A percentile compares a stretch with the other conserved stretches of the same genome.
phyloP scores from a whole-genome alignment of 2,329 filamentous ascomycete genomes.

The Fusarium verrucosum region DNA sequence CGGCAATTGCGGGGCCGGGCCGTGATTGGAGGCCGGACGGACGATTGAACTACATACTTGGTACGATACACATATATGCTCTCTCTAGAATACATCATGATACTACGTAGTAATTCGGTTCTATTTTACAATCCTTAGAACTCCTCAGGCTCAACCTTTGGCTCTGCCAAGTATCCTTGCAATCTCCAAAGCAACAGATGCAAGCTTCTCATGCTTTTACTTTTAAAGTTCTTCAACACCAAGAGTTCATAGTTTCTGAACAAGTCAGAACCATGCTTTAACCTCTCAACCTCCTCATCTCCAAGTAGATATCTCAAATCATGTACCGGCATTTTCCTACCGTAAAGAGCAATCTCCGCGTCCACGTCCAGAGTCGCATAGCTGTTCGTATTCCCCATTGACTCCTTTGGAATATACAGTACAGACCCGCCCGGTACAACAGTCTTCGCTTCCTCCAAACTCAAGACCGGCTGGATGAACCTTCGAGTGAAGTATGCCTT shows the following conservation, averaged over 20 bases:
- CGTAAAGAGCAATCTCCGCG: conserved; percentile 47
- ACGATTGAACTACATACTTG: background rate
- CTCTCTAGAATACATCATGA: background rate
- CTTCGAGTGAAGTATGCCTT: conserved; percentile 45
- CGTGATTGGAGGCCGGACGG: conserved; percentile 9
- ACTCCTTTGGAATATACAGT: conserved; percentile 52
- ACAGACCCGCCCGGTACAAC: conserved; percentile 57
- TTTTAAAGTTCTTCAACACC: conserved; percentile 53
- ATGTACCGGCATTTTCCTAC: conserved; percentile 59
- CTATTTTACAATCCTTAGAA: conserved; percentile 1
- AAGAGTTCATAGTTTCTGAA: conserved; percentile 54
- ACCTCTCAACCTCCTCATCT: conserved; percentile 51
- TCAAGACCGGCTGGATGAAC: conserved; percentile 52
- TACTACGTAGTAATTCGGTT: background rate
- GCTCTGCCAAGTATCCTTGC: conserved; percentile 60
- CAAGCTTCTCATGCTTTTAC: conserved; percentile 53
- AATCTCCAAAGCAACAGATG: conserved; percentile 66
- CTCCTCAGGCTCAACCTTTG: background rate
- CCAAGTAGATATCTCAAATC: conserved; percentile 64
- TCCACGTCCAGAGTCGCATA: conserved; percentile 60
- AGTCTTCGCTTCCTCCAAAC: conserved; percentile 56
- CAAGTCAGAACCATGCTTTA: conserved; percentile 50
- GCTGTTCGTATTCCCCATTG: conserved; percentile 44
- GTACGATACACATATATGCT: background rate
- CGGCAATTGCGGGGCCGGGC: conserved; percentile 16